Conservation (phyloP, 768 basidiomycete genomes). For the Kwoniella sp. region DNA sequence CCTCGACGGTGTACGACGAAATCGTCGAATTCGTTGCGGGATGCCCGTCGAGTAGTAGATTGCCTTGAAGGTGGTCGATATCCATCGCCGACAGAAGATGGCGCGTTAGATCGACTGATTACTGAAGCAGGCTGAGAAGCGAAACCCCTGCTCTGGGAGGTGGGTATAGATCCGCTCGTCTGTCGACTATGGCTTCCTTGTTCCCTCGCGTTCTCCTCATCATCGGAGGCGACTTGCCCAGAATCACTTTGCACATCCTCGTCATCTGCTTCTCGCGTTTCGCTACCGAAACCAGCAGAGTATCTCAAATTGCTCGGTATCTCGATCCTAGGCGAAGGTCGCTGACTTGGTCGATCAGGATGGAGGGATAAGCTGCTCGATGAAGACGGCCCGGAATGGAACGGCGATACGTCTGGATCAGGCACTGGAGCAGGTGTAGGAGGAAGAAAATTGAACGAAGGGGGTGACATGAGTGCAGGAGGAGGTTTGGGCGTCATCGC, state of each 20-base stretch:
- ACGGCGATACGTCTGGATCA: conserved; percentile 37
- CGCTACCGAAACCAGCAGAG: neutral
- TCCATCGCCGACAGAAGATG: conserved; percentile 2
- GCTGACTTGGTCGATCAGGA: conserved; percentile 21
- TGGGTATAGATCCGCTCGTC: neutral
- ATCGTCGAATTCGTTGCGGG: conserved; percentile 33
- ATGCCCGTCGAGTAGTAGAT: conserved; percentile 3
- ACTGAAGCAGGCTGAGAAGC: conserved; percentile 3
- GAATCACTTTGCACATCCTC: conserved; percentile 32
- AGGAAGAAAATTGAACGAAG: conserved; percentile 38
- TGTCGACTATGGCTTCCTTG: conserved; percentile 6
- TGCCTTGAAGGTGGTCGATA: conserved; percentile 18
- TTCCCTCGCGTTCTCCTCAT: conserved; percentile 25
- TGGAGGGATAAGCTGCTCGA: conserved; percentile 22
- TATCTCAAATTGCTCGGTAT: neutral
- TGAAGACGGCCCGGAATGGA: conserved; percentile 32
- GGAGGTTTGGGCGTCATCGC: neutral
- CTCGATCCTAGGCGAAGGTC: conserved; percentile 2
- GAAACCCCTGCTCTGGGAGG: neutral
- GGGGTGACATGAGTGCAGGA: conserved; percentile 10
- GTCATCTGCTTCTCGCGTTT: conserved; percentile 9
- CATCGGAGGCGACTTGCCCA: conserved; percentile 37
- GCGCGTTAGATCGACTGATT: neutral
- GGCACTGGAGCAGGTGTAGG: conserved; percentile 44
- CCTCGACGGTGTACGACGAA: conserved; percentile 22